Conservation (phyloP, 441 rosid genomes). For the Erodium moschatum region DNA sequence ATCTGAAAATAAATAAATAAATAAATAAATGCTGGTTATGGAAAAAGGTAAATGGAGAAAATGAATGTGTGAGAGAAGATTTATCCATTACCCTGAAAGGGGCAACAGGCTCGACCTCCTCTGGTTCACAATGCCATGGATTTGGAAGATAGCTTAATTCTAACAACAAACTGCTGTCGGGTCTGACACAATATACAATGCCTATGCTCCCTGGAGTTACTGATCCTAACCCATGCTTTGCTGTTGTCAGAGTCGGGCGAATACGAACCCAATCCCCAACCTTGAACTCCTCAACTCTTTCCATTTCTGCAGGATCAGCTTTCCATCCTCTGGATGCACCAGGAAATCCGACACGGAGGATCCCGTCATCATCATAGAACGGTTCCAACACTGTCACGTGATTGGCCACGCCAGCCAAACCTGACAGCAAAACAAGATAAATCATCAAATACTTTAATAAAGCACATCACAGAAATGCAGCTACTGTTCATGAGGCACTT, state of each 20-base stretch:
- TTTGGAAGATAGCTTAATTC: slow-evolving; percentile 84
- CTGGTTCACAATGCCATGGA: slow-evolving; percentile 99
- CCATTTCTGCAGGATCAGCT: slow-evolving; percentile 99
- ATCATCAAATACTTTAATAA: slow-evolving; percentile 16
- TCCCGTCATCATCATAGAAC: slow-evolving; percentile 98
- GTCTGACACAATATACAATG: slow-evolving; percentile 86
- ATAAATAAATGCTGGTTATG: slow-evolving; percentile 11
- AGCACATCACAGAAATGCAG: slow-evolving; percentile 3
- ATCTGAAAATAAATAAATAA: slow-evolving; percentile 40
- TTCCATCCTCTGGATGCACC: slow-evolving; percentile 99
- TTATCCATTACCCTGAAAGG: slow-evolving; percentile 69
- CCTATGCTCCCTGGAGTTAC: slow-evolving; percentile 98
- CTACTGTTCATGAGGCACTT: neutral
- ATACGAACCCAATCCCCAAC: slow-evolving; percentile 99
- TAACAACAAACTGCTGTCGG: slow-evolving; percentile 85
- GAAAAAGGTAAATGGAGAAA: slow-evolving; percentile 6
- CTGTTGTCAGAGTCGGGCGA: slow-evolving; percentile 84
- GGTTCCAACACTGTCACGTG: slow-evolving; percentile 91
- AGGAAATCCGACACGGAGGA: slow-evolving; percentile 95
- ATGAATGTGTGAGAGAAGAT: neutral
- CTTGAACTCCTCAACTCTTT: slow-evolving; percentile 98
- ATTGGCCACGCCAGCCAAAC: slow-evolving; percentile 97
- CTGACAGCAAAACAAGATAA: slow-evolving; percentile 31
- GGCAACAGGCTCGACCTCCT: slow-evolving; percentile 85
- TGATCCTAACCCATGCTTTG: slow-evolving; percentile 92